Evolutionary conservation across 257 asterid species (phyloP).

Genomic region (Ocimum tenuiflorum): DNA sequence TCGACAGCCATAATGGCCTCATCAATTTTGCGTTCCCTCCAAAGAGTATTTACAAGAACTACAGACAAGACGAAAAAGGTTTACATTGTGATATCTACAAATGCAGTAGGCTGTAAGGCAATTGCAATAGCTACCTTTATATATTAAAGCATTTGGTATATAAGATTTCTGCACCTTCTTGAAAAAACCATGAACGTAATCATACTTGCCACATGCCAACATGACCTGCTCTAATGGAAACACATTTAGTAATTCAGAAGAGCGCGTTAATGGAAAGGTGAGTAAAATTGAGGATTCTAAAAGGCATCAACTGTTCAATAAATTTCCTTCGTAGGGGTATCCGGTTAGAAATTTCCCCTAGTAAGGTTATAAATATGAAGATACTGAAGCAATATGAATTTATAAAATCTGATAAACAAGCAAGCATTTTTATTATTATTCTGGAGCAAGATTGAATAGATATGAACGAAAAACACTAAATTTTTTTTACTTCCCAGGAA

Average conservation of each 20-base stretch:
- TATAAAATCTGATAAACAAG: no score
- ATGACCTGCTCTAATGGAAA: constrained; percentile 55
- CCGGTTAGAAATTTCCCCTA: background rate
- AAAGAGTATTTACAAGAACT: constrained; percentile 77
- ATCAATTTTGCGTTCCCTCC: constrained; percentile 73
- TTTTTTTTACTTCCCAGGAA: background rate
- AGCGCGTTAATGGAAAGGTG: background rate
- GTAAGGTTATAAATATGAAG: no score
- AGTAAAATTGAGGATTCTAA: no score
- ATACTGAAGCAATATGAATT: no score
- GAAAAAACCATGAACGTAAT: constrained; percentile 89
- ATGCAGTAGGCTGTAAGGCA: constrained; percentile 5
- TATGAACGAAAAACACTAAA: no score
- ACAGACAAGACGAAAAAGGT: constrained; percentile 23
- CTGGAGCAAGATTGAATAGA: no score
- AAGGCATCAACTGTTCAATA: no score
- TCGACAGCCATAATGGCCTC: constrained; percentile 69
- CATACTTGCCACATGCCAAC: constrained; percentile 73
- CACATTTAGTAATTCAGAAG: constrained; percentile 10
- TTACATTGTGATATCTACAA: constrained; percentile 9
- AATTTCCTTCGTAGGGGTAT: no score
- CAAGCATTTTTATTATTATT: no score
- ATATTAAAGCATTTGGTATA: constrained; percentile 76
- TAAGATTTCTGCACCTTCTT: constrained; percentile 66
- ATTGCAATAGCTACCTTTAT: constrained; percentile 52